A percentile compares a stretch with the other conserved stretches of the same genome.
phyloP scores from a whole-genome alignment of 306 rosid genomes.

The Leucaena leucocephala region DNA sequence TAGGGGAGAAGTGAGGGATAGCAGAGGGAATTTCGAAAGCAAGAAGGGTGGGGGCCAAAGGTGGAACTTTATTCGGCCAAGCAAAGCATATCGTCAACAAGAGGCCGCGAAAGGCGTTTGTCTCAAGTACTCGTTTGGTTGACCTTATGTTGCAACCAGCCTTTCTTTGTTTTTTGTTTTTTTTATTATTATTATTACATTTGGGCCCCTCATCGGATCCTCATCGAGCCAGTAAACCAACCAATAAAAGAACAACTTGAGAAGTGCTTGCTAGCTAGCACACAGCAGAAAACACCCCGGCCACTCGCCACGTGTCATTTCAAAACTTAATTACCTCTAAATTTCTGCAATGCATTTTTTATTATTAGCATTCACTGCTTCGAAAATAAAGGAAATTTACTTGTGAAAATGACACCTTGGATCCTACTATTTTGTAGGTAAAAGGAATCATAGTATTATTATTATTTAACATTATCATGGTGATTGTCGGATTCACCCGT shows the following conservation, averaged over 20 bases:
- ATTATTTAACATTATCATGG: background rate
- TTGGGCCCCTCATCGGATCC: background rate
- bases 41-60: conserved; percentile 36
- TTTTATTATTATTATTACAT: background rate
- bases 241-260: background rate
- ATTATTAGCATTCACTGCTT: background rate
- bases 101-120: conserved; percentile 43
- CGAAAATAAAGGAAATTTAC: background rate
- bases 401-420: background rate
- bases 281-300: too few species aligned
- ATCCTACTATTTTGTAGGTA: background rate
- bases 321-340: background rate
- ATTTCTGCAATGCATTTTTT: background rate
- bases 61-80: conserved; percentile 20
- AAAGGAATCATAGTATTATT: background rate
- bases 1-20: background rate
- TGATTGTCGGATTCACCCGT: background rate
- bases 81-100: conserved; percentile 45
- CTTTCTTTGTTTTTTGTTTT: background rate
- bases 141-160: background rate
- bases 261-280: background rate
- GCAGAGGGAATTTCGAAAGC: background rate
- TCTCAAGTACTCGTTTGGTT: conserved; percentile 14
- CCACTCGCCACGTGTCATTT: background rate
- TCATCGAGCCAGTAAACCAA: background rate